Evolutionary conservation across 2,329 filamentous ascomycete species (phyloP).

Genomic region (Apiospora marii): DNA sequence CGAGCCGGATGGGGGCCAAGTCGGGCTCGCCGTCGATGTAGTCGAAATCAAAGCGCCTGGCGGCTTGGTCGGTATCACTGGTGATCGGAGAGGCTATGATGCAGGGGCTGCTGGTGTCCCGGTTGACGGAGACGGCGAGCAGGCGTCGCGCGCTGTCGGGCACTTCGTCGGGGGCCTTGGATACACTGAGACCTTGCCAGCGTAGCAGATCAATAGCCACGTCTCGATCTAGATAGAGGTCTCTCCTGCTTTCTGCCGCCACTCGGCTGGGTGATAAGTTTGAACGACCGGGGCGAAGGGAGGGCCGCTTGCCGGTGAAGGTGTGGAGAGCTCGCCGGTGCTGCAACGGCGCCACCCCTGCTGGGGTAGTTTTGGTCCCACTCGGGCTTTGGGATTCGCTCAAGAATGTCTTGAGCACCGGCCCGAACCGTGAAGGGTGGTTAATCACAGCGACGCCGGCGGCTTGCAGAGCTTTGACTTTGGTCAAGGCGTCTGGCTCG

Average conservation of each 20-base stretch:
- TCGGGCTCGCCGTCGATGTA: conserved; percentile 53
- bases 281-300: not conserved
- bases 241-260: conserved; percentile 51
- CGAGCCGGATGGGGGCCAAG: conserved; percentile 49
- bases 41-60: conserved; percentile 66
- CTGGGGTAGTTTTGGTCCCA: conserved; percentile 24
- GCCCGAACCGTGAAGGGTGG: conserved; percentile 78
- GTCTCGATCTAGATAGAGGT: conserved; percentile 62
- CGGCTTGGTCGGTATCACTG: conserved; percentile 48
- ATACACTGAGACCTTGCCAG: conserved; percentile 54
- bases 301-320: conserved; percentile 39
- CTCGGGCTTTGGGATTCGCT: conserved; percentile 38
- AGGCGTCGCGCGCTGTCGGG: conserved; percentile 50
- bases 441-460: conserved; percentile 76
- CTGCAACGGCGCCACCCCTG: conserved; percentile 34
- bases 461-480: conserved; percentile 70
- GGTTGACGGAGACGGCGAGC: conserved; percentile 71
- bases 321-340: conserved; percentile 64
- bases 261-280: conserved; percentile 27
- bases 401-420: conserved; percentile 70
- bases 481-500: conserved; percentile 70
- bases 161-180: conserved; percentile 43
- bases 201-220: conserved; percentile 65
- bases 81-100: conserved; percentile 63
- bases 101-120: conserved; percentile 67